Conservation (phyloP, 169 alveolate species). For the Cystoisospora suis region DNA sequence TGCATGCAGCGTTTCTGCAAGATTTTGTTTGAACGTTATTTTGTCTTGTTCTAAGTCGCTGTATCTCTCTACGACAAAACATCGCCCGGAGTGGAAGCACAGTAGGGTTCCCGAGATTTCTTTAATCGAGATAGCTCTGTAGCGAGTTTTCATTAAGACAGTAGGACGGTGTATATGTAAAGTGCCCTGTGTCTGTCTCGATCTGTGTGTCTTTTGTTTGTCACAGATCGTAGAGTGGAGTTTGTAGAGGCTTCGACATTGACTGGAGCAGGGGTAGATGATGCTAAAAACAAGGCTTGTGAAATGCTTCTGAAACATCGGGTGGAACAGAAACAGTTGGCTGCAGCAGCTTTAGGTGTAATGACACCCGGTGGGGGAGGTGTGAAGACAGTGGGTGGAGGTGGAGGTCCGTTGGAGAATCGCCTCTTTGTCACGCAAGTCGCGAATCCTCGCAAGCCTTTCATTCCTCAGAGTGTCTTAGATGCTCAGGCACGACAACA, state of each 20-base stretch:
- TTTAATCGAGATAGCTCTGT: too few relatives aligned
- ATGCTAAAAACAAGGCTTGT: slow-evolving; percentile 88
- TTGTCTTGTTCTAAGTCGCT: too few relatives aligned
- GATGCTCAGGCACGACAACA: neutral
- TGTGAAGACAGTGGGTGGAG: slow-evolving; percentile 8
- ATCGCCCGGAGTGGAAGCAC: too few relatives aligned
- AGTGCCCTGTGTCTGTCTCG: slow-evolving; percentile 21
- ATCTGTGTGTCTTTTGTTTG: slow-evolving; percentile 26
- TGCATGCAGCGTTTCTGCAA: too few relatives aligned
- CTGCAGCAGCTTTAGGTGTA: slow-evolving; percentile 45
- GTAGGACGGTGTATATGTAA: too few relatives aligned
- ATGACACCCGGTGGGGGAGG: neutral
- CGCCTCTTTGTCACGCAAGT: slow-evolving; percentile 42
- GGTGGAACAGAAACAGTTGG: slow-evolving; percentile 69
- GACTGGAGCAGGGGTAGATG: slow-evolving; percentile 88
- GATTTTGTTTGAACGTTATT: too few relatives aligned
- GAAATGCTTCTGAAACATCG: slow-evolving; percentile 78
- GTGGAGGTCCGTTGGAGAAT: slow-evolving; percentile 38
- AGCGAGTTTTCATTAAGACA: too few relatives aligned
- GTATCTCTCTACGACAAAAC: too few relatives aligned
- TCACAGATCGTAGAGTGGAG: slow-evolving; percentile 64
- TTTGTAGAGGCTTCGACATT: slow-evolving; percentile 76
- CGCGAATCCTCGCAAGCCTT: slow-evolving; percentile 78
- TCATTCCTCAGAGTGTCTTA: slow-evolving; percentile 84
- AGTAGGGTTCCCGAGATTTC: too few relatives aligned